phyloP scores from a whole-genome alignment of 2,329 filamentous ascomycete genomes.

The Sporothrix sp. region DNA sequence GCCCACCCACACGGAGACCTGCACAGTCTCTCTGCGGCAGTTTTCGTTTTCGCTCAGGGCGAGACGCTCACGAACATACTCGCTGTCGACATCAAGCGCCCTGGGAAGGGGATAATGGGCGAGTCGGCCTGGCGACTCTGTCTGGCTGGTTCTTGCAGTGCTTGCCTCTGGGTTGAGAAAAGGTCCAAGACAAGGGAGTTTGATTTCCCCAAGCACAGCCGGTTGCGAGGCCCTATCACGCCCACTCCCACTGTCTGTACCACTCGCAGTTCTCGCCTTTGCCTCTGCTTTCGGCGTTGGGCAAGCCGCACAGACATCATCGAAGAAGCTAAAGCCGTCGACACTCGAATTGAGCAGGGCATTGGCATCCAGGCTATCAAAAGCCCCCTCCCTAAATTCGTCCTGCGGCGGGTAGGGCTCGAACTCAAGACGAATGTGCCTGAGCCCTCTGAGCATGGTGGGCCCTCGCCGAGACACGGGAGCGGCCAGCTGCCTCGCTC shows the following conservation, averaged over 20 bases:
- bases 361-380: conserved; percentile 31
- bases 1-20: conserved; percentile 40
- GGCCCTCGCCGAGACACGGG: conserved; percentile 28
- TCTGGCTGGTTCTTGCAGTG: too few species aligned
- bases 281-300: neutral
- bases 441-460: conserved; percentile 39
- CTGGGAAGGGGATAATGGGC: conserved; percentile 12
- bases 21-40: conserved; percentile 17
- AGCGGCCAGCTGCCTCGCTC: conserved; percentile 18
- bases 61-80: conserved; percentile 20
- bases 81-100: neutral
- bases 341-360: conserved; percentile 30
- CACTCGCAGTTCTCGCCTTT: too few species aligned
- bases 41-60: conserved; percentile 18
- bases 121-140: conserved; percentile 9
- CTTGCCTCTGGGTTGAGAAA: too few species aligned
- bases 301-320: too few species aligned
- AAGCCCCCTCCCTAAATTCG: conserved; percentile 21
- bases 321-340: conserved; percentile 40
- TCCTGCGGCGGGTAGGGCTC: conserved; percentile 32
- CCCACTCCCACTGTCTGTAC: neutral
- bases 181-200: too few species aligned
- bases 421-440: conserved; percentile 46
- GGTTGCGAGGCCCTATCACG: too few species aligned
- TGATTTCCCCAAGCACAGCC: too few species aligned